phyloP scores from a whole-genome alignment of 1,284 basidiomycete genomes.

The Ustilago tritici region DNA sequence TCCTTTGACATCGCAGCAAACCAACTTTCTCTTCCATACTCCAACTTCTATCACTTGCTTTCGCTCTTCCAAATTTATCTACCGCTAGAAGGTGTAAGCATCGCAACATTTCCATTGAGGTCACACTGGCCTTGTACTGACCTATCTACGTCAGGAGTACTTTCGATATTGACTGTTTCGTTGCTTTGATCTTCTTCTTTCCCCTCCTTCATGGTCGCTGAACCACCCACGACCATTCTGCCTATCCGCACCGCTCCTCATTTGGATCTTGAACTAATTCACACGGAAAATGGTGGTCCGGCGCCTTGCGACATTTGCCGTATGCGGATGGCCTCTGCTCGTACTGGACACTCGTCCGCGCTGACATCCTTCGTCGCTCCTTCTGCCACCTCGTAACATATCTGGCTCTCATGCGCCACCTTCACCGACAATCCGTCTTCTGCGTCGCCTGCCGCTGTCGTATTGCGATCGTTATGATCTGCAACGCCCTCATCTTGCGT shows the following conservation, averaged over 20 bases:
- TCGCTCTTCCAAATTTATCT: not conserved
- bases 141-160: not conserved
- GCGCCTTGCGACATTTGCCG: not conserved
- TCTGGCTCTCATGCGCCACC: not conserved
- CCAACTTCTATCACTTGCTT: slow-evolving; percentile 12
- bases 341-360: not conserved
- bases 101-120: not conserved
- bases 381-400: not conserved
- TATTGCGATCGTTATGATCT: not conserved
- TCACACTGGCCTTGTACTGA: not conserved
- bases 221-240: not conserved
- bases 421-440: not conserved
- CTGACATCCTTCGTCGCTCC: not conserved
- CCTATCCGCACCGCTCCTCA: not conserved
- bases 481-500: not conserved
- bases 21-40: not conserved
- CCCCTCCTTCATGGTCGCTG: not conserved
- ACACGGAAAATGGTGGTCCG: not conserved
- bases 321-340: not conserved
- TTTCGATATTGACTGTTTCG: not conserved
- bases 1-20: not conserved
- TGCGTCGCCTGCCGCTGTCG: not conserved
- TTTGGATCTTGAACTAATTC: not conserved
- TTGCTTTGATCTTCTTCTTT: not conserved
- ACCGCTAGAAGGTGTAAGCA: slow-evolving; percentile 1